Conservation (phyloP, 768 basidiomycete species). For the Tylopilus plumbeoviolaceoides region DNA sequence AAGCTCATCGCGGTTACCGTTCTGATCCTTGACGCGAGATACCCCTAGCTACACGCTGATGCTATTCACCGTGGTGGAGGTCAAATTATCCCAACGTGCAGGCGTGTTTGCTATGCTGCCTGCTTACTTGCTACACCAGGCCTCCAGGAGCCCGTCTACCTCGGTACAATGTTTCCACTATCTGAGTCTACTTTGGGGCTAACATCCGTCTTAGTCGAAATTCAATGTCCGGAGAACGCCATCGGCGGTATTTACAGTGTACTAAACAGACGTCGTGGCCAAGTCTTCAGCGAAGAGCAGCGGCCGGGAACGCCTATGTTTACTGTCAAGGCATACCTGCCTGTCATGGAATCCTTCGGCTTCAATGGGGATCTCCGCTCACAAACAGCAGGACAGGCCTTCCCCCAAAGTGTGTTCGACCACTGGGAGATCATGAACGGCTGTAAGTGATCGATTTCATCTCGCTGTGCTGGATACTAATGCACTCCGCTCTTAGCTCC, state of each 20-base stretch:
- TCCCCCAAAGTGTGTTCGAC: constrained; percentile 94
- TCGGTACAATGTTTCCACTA: constrained; percentile 45
- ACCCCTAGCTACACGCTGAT: constrained; percentile 83
- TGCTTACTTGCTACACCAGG: constrained; percentile 86
- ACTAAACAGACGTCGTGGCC: constrained; percentile 95
- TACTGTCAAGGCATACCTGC: constrained; percentile 96
- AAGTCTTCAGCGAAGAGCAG: constrained; percentile 98
- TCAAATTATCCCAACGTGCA: constrained; percentile 95
- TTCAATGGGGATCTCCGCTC: constrained; percentile 96
- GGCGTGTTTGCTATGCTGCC: constrained; percentile 95
- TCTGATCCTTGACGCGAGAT: background rate
- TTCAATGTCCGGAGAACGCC: constrained; percentile 95
- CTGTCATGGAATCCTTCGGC: constrained; percentile 90
- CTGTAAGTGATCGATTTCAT: constrained; percentile 43
- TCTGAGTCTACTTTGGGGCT: constrained; percentile 1
- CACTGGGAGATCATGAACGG: constrained; percentile 88
- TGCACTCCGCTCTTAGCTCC: constrained; percentile 40
- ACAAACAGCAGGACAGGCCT: constrained; percentile 94
- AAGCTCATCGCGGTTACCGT: constrained; percentile 27
- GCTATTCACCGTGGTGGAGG: constrained; percentile 99
- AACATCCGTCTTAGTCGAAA: constrained; percentile 63
- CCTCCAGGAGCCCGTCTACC: constrained; percentile 96
- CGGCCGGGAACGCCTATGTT: constrained; percentile 98
- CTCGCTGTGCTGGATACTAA: background rate
- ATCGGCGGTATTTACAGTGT: constrained; percentile 96